A percentile compares a stretch with the other conserved stretches of the same genome.
phyloP scores from a whole-genome alignment of 1,284 basidiomycete species.

The Ustilago trichophora region DNA sequence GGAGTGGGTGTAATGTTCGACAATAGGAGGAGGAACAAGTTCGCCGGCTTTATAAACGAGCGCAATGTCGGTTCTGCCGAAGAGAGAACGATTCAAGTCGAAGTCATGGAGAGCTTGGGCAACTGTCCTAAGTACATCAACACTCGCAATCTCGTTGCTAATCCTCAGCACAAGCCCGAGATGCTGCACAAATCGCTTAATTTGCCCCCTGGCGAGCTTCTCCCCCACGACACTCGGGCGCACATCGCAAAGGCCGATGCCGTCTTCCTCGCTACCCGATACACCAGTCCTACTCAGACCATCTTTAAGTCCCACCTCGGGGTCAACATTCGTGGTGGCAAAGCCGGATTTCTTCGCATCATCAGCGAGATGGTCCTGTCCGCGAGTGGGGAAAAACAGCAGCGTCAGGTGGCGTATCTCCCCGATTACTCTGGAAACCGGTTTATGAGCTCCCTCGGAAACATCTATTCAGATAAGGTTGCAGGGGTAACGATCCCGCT shows the following conservation, averaged over 20 bases:
- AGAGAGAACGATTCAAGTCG: slow-evolving; percentile 19
- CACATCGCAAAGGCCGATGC: slow-evolving; percentile 31
- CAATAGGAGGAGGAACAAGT: slow-evolving; percentile 36
- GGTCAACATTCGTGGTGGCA: slow-evolving; percentile 40
- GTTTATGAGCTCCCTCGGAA: slow-evolving; percentile 41
- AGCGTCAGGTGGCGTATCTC: slow-evolving; percentile 24
- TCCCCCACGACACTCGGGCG: slow-evolving; percentile 15
- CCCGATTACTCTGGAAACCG: slow-evolving; percentile 41
- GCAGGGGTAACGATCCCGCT: slow-evolving; percentile 27
- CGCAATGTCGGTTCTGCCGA: slow-evolving; percentile 10
- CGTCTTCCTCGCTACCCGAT: slow-evolving; percentile 27
- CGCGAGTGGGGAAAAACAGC: no score
- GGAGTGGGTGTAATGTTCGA: slow-evolving; percentile 41
- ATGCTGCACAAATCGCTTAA: slow-evolving; percentile 18
- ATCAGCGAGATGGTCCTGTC: slow-evolving; percentile 4
- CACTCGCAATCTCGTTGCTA: slow-evolving; percentile 14
- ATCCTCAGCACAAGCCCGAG: slow-evolving; percentile 6
- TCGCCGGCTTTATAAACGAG: slow-evolving; percentile 36
- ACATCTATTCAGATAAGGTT: slow-evolving; percentile 29
- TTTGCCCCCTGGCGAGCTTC: slow-evolving; percentile 5
- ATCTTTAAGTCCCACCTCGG: slow-evolving; percentile 42
- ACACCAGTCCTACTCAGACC: slow-evolving; percentile 17
- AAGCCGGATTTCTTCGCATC: slow-evolving; percentile 30
- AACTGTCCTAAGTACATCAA: slow-evolving; percentile 47
- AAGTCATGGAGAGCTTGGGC: slow-evolving; percentile 33